phyloP scores from a whole-genome alignment of 305 asterid species.

The Salvia sclarea region DNA sequence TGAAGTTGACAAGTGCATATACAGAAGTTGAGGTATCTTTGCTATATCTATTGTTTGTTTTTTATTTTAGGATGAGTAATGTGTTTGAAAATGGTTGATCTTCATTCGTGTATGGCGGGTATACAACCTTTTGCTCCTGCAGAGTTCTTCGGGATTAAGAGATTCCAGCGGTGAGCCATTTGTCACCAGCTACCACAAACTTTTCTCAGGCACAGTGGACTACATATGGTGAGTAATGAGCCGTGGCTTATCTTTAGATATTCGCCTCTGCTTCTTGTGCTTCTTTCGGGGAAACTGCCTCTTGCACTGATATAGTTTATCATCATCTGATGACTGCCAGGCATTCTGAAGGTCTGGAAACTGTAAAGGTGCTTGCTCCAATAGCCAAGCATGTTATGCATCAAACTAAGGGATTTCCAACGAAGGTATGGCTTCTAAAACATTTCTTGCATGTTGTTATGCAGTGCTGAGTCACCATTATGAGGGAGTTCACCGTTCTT shows the following conservation, averaged over 20 bases:
- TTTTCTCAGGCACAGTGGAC: conserved; percentile 89
- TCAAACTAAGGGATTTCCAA: conserved; percentile 87
- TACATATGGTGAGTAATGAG: conserved; percentile 85
- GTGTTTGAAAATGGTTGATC: conserved; percentile 9
- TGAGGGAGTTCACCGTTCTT: neutral
- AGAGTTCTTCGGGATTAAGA: conserved; percentile 67
- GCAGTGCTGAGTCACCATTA: conserved; percentile 8
- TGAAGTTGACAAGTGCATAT: conserved; percentile 77
- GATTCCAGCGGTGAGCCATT: conserved; percentile 86
- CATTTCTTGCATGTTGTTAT: neutral
- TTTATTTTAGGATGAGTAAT: conserved; percentile 16
- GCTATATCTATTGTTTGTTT: conserved; percentile 1
- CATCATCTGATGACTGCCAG: conserved; percentile 45
- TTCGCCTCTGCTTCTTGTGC: neutral
- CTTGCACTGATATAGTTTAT: conserved; percentile 13
- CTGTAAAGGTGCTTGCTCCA: conserved; percentile 82
- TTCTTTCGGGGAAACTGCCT: neutral
- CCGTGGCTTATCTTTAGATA: conserved; percentile 15
- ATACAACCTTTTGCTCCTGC: conserved; percentile 35
- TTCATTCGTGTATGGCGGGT: conserved; percentile 19
- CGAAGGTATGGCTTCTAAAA: conserved; percentile 58
- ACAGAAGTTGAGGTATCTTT: conserved; percentile 72
- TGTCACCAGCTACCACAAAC: conserved; percentile 83
- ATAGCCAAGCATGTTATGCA: conserved; percentile 90
- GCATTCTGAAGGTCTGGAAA: conserved; percentile 85